These are phyloP conservation scores for Hebeloma cylindrosporum DNA, from an alignment of 768 basidiomycete genomes.

Conservation along the genomic window DNA sequence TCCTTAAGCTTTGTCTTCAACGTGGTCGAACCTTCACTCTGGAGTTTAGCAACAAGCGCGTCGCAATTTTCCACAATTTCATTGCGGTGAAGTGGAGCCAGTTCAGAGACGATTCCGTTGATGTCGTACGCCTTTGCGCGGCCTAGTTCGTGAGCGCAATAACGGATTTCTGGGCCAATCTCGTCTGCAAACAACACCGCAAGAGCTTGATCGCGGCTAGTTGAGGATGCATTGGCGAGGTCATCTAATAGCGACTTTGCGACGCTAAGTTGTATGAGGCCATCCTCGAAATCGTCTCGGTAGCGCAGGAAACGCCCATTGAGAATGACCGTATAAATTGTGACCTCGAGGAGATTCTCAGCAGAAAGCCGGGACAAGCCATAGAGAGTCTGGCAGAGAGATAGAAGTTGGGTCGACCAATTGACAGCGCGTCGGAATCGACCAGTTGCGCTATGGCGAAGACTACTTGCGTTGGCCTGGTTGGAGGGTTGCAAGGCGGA, in stretches of 20 bases:
- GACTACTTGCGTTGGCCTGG: constrained; percentile 49
- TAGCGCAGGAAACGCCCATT: constrained; percentile 83
- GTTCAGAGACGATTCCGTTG: constrained; percentile 67
- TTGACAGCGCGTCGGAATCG: constrained; percentile 78
- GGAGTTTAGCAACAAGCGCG: constrained; percentile 50
- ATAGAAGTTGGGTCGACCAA: constrained; percentile 77
- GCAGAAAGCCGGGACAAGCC: constrained; percentile 51
- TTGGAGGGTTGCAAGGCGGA: constrained; percentile 53
- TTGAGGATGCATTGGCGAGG: constrained; percentile 60
- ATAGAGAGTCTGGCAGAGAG: constrained; percentile 68
- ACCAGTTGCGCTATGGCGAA: constrained; percentile 74
- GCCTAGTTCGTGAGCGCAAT: constrained; percentile 89
- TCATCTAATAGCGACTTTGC: constrained; percentile 73
- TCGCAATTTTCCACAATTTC: constrained; percentile 67
- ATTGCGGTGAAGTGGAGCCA: constrained; percentile 55
- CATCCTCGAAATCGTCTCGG: constrained; percentile 73
- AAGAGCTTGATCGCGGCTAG: constrained; percentile 84
- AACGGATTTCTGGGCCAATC: constrained; percentile 86
- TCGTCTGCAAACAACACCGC: constrained; percentile 83
- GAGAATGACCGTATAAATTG: constrained; percentile 76
- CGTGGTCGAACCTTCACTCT: constrained; percentile 40
- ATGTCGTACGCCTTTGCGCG: constrained; percentile 78
- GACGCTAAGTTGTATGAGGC: constrained; percentile 73
- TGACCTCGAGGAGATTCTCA: constrained; percentile 63
- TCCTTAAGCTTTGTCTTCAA: constrained; percentile 56